Percentiles rank a stretch among this genome's conserved stretches.
These are phyloP conservation scores for Fragaria iinumae DNA, from an alignment of 306 rosid genomes.

Conservation along the genomic window DNA sequence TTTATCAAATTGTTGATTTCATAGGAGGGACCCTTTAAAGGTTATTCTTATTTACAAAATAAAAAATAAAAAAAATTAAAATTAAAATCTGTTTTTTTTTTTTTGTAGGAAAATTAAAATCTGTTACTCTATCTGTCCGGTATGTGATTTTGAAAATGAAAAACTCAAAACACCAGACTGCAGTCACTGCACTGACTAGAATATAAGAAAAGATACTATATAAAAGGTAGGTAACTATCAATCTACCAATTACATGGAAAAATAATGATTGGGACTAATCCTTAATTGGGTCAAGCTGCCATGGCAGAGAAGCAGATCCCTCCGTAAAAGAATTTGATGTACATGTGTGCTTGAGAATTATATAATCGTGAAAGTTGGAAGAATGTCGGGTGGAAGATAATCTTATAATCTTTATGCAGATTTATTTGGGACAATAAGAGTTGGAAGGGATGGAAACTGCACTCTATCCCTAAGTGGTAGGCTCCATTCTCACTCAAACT, in stretches of 20 bases:
- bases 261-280: background rate
- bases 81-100: too few relatives aligned
- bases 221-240: background rate
- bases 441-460: slow-evolving; percentile 36
- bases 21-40: too few relatives aligned
- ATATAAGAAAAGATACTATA: background rate
- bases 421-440: slow-evolving; percentile 28
- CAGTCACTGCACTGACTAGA: background rate
- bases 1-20: too few relatives aligned
- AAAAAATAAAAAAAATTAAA: too few relatives aligned
- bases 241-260: background rate
- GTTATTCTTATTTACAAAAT: too few relatives aligned
- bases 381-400: slow-evolving; percentile 28
- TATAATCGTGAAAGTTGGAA: background rate
- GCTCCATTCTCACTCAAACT: slow-evolving; percentile 32
- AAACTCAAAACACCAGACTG: background rate
- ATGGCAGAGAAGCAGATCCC: background rate
- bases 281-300: background rate
- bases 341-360: slow-evolving; percentile 15
- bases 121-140: background rate
- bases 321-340: slow-evolving; percentile 1
- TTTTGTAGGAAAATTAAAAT: too few relatives aligned
- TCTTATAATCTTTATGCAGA: slow-evolving; percentile 13
- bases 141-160: background rate
- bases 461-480: slow-evolving; percentile 40